Evolutionary conservation across 257 asterid species (phyloP), one percentile per base, ranked within the genome.

Genomic region (Orobanche coerulescens): DNA sequence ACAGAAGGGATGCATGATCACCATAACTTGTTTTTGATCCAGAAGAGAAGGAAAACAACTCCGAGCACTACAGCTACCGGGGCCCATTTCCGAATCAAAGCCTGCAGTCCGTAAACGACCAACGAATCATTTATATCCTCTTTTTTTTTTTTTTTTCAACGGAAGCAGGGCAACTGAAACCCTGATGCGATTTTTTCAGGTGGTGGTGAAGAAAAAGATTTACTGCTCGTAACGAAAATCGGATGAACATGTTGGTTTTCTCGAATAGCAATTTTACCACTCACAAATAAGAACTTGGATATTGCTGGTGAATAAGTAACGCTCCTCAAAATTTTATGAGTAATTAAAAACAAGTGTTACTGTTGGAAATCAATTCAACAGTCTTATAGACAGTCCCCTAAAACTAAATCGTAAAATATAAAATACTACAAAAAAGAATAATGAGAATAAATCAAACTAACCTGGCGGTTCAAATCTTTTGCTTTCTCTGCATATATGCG

Each of bases 381-480:
- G n/a, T n/a, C n/a, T n/a, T n/a, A n/a, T n/a, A n/a, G n/a, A n/a
- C n/a, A n/a, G n/a, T n/a, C n/a, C n/a, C n/a, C n/a, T n/a, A n/a
- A n/a, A n/a, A n/a, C n/a, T n/a, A n/a, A n/a, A n/a, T n/a, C n/a
- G n/a, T n/a, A n/a, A n/a, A n/a, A n/a, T n/a, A n/a, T n/a, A n/a
- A n/a, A 69, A 34, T 20, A 20, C 7, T 3, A 14, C 1, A 43
- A 2, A 19, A 6, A 10, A 47, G 6, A 47, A 44, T n/a, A 47
- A 47, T 47, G 31, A 0, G 18, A 56, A 40, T 34, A 24, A n/a
- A 56, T 31, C 10, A 37, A 60, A 67, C 82, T 61, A 37, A 91
- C 97, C 96, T 91, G 97, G 22, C 90, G 87, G 73, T 91, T 91
- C 77, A 91, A 80, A 79, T 91, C 97, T 79, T 77, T 87, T 57